A percentile compares a stretch with the other conserved stretches of the same genome.
These are phyloP conservation scores for Babesia ovis DNA, from an alignment of 169 alveolate genomes.

Conservation along the genomic window DNA sequence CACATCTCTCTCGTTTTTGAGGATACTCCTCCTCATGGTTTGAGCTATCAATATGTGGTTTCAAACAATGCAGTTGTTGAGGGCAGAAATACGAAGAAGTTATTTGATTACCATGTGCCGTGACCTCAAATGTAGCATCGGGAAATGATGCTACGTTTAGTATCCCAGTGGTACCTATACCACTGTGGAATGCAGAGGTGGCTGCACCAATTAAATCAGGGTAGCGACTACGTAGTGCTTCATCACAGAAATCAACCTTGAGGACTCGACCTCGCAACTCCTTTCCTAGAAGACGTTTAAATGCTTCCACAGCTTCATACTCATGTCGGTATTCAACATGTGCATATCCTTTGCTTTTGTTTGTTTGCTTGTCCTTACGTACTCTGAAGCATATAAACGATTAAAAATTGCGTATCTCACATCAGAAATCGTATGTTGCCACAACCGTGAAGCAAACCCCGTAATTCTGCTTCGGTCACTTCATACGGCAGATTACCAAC, in stretches of 20 bases:
- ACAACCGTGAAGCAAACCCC: constrained; percentile 52
- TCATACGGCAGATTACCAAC: constrained; percentile 70
- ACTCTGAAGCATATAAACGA: constrained; percentile 5
- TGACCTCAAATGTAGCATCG: neutral
- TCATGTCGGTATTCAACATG: constrained; percentile 66
- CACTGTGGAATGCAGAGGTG: constrained; percentile 4
- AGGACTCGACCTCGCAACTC: constrained; percentile 54
- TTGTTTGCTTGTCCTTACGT: constrained; percentile 57
- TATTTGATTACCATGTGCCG: neutral
- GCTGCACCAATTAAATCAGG: constrained; percentile 53
- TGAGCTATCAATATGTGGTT: neutral
- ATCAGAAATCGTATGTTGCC: constrained; percentile 51
- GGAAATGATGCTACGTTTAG: neutral
- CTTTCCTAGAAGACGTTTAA: constrained; percentile 55
- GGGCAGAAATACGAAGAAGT: neutral
- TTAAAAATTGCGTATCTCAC: constrained; percentile 13
- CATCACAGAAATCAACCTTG: constrained; percentile 66
- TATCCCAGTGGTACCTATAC: neutral
- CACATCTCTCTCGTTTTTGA: constrained; percentile 11
- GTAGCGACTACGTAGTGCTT: constrained; percentile 36
- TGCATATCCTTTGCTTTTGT: constrained; percentile 67
- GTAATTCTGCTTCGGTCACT: constrained; percentile 56
- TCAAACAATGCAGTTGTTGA: neutral
- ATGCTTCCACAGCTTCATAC: constrained; percentile 63
- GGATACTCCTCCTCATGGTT: neutral